phyloP scores from a whole-genome alignment of 2,329 filamentous ascomycete species.

The Beauveria brongniartii region DNA sequence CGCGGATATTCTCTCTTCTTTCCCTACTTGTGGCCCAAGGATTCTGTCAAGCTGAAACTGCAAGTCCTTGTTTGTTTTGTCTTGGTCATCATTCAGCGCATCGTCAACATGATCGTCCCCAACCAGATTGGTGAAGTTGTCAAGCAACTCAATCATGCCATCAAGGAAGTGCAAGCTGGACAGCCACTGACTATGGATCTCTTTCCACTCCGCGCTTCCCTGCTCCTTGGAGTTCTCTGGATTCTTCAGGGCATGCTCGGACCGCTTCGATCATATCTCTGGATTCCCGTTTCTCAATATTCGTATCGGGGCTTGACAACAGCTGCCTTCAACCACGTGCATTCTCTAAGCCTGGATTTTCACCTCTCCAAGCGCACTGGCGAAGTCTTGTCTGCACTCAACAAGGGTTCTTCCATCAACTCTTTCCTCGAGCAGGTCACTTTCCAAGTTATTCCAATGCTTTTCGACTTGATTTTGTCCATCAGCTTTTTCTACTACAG shows the following conservation, averaged over 20 bases:
- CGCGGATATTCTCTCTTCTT: constrained; percentile 90
- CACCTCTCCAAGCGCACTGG: constrained; percentile 95
- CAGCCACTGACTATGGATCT: constrained; percentile 25
- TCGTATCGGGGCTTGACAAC: constrained; percentile 92
- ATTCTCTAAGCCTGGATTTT: constrained; percentile 90
- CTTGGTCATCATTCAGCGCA: constrained; percentile 70
- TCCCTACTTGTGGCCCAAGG: constrained; percentile 91
- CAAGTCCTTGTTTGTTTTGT: constrained; percentile 76
- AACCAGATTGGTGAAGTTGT: constrained; percentile 73
- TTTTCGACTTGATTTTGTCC: constrained; percentile 80
- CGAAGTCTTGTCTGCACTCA: constrained; percentile 88
- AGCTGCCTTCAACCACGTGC: constrained; percentile 94
- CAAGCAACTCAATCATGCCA: constrained; percentile 52
- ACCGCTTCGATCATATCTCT: constrained; percentile 72
- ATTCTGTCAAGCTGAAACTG: constrained; percentile 63
- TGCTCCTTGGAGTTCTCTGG: constrained; percentile 55
- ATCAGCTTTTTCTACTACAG: constrained; percentile 65
- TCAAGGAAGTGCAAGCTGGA: constrained; percentile 38
- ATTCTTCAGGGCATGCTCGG: constrained; percentile 86
- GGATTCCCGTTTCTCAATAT: constrained; percentile 96
- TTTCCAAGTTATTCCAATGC: constrained; percentile 91
- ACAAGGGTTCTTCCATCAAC: constrained; percentile 94
- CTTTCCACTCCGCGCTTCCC: constrained; percentile 28
- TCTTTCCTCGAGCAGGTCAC: constrained; percentile 94
- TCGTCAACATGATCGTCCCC: constrained; percentile 81